Evolutionary conservation across 2,329 filamentous ascomycete genomes (phyloP).

Genomic region (Cladosporium velox): DNA sequence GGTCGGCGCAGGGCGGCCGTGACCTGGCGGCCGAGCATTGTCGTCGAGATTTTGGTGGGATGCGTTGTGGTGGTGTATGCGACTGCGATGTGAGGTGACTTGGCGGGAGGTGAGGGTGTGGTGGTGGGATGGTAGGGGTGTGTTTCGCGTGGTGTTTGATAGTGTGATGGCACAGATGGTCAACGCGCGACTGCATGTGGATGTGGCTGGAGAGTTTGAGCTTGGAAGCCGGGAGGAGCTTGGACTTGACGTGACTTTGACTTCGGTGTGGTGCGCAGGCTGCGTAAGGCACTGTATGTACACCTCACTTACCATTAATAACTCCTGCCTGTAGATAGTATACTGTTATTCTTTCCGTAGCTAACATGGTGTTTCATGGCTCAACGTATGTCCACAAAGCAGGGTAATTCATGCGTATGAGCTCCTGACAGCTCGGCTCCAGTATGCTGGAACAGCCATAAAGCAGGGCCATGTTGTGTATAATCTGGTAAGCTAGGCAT

Average conservation of each 20-base stretch:
- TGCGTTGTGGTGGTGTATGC: background rate
- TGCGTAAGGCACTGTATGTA: background rate
- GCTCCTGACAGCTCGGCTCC: background rate
- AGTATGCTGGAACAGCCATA: background rate
- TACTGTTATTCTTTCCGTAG: background rate
- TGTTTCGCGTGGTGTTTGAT: background rate
- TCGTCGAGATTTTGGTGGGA: conserved; percentile 1
- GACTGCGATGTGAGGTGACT: background rate
- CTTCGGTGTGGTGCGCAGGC: background rate
- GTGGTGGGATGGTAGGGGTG: background rate
- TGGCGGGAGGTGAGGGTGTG: background rate
- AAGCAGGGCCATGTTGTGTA: background rate
- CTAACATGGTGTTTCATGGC: background rate
- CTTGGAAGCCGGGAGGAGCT: background rate
- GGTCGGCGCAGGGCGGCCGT: conserved; percentile 30
- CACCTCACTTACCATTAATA: background rate
- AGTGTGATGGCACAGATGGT: background rate
- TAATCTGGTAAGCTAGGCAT: background rate
- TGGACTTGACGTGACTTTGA: background rate
- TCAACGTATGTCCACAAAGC: background rate
- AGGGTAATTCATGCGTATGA: background rate
- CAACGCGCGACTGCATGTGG: conserved; percentile 7
- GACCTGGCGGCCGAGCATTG: conserved; percentile 29
- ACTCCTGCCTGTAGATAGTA: background rate
- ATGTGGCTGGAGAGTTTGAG: conserved; percentile 17